Evolutionary conservation across 495 filamentous ascomycete genomes (phyloP), one percentile per base, ranked within the genome.

Genomic region (Schizothecium vesticola): DNA sequence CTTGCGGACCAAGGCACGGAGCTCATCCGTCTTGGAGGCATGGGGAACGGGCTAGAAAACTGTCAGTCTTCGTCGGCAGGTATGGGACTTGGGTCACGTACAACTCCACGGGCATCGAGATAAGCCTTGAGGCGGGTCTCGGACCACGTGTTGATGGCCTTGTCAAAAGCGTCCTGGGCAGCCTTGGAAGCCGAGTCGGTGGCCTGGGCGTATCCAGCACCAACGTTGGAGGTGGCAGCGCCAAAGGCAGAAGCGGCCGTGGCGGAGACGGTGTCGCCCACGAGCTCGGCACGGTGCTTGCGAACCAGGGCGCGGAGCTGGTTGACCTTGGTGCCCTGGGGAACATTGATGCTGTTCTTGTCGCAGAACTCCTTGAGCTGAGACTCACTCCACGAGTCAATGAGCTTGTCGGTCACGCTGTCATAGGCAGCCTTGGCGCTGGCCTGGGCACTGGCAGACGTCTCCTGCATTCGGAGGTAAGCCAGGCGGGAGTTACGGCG

Each of bases 291-390:
- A 61, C 92, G 92, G 82, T 97, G 86, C 84, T 96, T 96, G 73
- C 95, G 92, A 63, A 93, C 92, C 61, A 98, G 87, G 61, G 95
- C 93, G 59, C 95, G 80, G 21, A 98, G 86, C 75, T 98, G 94
- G 78, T 97, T 97, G 83, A 82, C 83, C 74, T 81, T 93, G 70
- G 90, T 94, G 28, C 95, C 94, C 78, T 98, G 95, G 8, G 94
- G 94, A 29, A 97, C 90, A 23, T 65, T 74, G 62, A 99, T 92
- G 71, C 87, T 84, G 75, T 98, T 92, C 77, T 90, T 90, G 83
- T 99, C 94, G 63, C 92, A 87, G 84, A 97, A 97, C 33, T 93
- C 86, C 83, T 98, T 97, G 59, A 99, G 80, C 74, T 96, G 82
- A 29, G 85, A 84, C 77, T 99, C 95, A 68, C 88, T 87, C 95